Conservation (phyloP, 2,329 filamentous ascomycete genomes). For the Botrytis byssoidea region DNA sequence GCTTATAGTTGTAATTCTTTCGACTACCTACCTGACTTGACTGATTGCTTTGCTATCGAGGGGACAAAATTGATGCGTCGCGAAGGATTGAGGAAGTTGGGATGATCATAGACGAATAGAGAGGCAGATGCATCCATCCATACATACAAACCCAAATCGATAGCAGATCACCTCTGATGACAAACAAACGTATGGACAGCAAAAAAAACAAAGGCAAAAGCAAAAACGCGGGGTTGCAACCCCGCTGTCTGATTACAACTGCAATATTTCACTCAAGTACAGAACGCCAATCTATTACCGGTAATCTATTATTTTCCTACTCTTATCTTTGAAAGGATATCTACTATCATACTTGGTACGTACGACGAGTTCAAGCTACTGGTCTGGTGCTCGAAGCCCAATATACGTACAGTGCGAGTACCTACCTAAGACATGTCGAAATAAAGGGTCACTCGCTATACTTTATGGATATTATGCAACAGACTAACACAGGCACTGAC, state of each 20-base stretch:
- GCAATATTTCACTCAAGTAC: too few relatives aligned
- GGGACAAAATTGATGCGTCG: not conserved
- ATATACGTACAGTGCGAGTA: too few relatives aligned
- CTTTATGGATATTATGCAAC: not conserved
- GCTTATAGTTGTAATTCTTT: not conserved
- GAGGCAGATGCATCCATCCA: too few relatives aligned
- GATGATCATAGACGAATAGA: not conserved
- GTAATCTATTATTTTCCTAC: too few relatives aligned
- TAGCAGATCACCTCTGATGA: not conserved
- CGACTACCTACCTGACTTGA: not conserved
- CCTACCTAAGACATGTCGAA: not conserved
- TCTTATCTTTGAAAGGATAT: too few relatives aligned
- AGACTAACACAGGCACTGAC: not conserved
- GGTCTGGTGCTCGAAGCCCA: too few relatives aligned
- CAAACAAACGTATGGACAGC: not conserved
- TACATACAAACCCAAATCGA: not conserved
- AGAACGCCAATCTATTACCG: too few relatives aligned
- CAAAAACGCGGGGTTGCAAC: not conserved
- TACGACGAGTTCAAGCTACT: too few relatives aligned
- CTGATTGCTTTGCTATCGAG: not conserved
- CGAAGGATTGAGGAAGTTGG: not conserved
- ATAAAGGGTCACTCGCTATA: not conserved
- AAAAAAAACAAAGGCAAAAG: not conserved
- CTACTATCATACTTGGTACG: too few relatives aligned
- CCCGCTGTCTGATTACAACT: not conserved